A percentile compares a stretch with the other conserved stretches of the same genome.
Evolutionary conservation across 768 basidiomycete species (phyloP).

Genomic region (Phylloporus scabripes): DNA sequence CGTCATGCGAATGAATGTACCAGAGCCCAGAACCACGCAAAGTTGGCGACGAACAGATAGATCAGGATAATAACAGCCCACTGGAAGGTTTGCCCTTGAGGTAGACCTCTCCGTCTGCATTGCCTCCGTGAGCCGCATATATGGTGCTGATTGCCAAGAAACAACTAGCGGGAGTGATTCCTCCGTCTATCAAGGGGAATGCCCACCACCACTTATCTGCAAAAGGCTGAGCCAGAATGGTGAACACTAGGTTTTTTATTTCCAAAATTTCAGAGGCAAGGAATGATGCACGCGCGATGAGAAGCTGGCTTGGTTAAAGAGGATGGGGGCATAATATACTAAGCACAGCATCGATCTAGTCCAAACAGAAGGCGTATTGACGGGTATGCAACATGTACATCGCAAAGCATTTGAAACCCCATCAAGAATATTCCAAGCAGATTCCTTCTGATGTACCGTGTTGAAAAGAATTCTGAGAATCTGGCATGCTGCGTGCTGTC

Average conservation of each 20-base stretch:
- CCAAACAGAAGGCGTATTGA: background rate
- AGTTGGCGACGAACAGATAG: slow-evolving; percentile 42
- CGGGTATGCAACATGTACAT: slow-evolving; percentile 13
- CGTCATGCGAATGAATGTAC: slow-evolving; percentile 13
- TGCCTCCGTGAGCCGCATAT: slow-evolving; percentile 38
- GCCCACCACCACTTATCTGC: slow-evolving; percentile 37
- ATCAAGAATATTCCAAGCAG: slow-evolving; percentile 39
- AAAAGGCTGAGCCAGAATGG: slow-evolving; percentile 35
- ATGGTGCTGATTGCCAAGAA: slow-evolving; percentile 41
- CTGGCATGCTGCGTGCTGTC: slow-evolving; percentile 15
- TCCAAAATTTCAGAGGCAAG: slow-evolving; percentile 48
- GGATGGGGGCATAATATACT: slow-evolving; percentile 41
- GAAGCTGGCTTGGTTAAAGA: slow-evolving; percentile 50
- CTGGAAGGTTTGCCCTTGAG: slow-evolving; percentile 20
- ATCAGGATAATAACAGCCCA: slow-evolving; percentile 43
- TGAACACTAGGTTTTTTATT: slow-evolving; percentile 37
- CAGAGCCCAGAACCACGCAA: slow-evolving; percentile 41
- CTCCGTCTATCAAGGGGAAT: slow-evolving; percentile 39
- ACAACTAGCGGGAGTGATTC: slow-evolving; percentile 33
- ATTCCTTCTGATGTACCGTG: slow-evolving; percentile 30
- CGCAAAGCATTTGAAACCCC: slow-evolving; percentile 38
- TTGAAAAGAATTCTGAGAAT: slow-evolving; percentile 28
- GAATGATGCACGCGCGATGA: slow-evolving; percentile 42
- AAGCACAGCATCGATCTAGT: slow-evolving; percentile 26
- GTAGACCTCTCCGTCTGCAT: slow-evolving; percentile 19